phyloP scores from a whole-genome alignment of 1,139 yeast genomes.

The Kluyveromyces marxianus region DNA sequence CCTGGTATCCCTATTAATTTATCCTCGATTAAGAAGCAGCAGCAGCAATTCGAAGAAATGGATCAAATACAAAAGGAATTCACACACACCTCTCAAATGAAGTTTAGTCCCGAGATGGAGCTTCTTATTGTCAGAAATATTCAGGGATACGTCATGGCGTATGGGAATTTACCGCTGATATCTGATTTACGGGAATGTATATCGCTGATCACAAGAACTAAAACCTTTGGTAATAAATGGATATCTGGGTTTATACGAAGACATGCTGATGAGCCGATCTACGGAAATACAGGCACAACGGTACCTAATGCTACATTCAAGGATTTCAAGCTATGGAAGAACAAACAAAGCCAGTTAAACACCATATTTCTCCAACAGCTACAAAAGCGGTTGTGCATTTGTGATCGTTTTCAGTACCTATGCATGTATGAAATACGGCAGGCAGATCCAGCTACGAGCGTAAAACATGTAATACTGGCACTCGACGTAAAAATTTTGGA shows the following conservation, averaged over 20 bases:
- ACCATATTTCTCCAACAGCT: conserved; percentile 16
- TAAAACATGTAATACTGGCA: not conserved
- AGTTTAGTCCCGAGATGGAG: conserved; percentile 18
- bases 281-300: conserved; percentile 13
- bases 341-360: conserved; percentile 14
- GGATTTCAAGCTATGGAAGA: conserved; percentile 15
- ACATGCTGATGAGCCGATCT: conserved; percentile 17
- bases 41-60: too few species aligned
- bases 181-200: conserved; percentile 18
- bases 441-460: not conserved
- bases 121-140: conserved; percentile 12
- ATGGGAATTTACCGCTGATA: conserved; percentile 18
- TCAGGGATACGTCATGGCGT: conserved; percentile 12
- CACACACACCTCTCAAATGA: conserved; percentile 15
- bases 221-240: conserved; percentile 21
- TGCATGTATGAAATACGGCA: not conserved
- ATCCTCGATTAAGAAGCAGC: too few species aligned
- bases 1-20: too few species aligned
- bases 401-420: conserved; percentile 7
- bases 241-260: conserved; percentile 18
- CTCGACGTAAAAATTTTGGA: not conserved
- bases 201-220: conserved; percentile 11
- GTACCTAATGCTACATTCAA: conserved; percentile 11
- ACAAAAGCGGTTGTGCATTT: conserved; percentile 9
- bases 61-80: not conserved